Evolutionary conservation across 2,329 filamentous ascomycete species (phyloP).

Genomic region (Sclerotinia borealis): DNA sequence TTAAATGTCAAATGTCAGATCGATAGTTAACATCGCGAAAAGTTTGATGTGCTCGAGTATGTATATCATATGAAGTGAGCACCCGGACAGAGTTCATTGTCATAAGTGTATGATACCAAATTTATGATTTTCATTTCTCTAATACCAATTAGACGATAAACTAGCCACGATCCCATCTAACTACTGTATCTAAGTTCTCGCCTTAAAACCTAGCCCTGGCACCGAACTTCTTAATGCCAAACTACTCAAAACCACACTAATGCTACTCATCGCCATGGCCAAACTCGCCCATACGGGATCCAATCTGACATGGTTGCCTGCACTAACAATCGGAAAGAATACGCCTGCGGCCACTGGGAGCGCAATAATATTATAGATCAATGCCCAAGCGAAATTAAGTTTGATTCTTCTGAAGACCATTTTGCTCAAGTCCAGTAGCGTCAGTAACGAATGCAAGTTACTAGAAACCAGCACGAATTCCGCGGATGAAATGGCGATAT

Average conservation of each 20-base stretch:
- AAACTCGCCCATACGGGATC: conserved; percentile 82
- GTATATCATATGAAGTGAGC: too few species aligned
- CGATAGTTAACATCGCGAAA: too few species aligned
- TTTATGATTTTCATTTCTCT: not conserved
- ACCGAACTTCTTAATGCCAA: conserved; percentile 52
- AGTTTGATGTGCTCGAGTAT: too few species aligned
- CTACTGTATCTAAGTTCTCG: not conserved
- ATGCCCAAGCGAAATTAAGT: conserved; percentile 63
- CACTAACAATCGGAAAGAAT: conserved; percentile 50
- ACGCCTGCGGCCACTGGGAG: conserved; percentile 62
- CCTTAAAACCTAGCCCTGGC: conserved; percentile 34
- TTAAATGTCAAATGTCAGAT: too few species aligned
- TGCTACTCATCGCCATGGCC: conserved; percentile 88
- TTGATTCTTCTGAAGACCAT: conserved; percentile 59
- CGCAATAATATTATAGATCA: conserved; percentile 58
- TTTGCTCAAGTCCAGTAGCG: conserved; percentile 52
- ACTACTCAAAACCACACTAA: conserved; percentile 82
- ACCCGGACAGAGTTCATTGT: too few species aligned
- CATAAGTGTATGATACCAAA: too few species aligned
- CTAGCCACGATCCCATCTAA: not conserved
- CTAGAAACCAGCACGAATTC: conserved; percentile 72
- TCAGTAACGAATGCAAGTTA: conserved; percentile 52
- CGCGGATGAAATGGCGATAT: conserved; percentile 75
- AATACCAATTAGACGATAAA: not conserved
- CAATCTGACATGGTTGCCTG: conserved; percentile 53